A percentile compares a stretch with the other conserved stretches of the same genome.
Conservation (phyloP, 2,329 filamentous ascomycete genomes). For the Coniochaeta sp. region DNA sequence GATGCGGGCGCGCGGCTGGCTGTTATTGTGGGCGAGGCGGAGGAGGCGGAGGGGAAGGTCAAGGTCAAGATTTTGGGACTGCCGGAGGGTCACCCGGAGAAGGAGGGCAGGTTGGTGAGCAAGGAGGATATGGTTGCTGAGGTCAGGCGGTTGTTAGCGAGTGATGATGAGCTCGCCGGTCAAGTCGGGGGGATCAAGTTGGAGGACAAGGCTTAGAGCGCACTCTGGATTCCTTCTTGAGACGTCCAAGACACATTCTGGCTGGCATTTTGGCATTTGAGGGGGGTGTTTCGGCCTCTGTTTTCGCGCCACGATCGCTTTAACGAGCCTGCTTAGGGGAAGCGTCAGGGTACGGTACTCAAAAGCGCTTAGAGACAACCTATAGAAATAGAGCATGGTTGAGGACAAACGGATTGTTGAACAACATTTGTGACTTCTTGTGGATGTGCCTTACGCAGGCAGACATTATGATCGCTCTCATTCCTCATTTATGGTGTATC, state of each 20-base stretch:
- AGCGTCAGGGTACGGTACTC: background rate
- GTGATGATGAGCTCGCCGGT: no score
- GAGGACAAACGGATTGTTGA: no score
- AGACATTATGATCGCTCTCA: background rate
- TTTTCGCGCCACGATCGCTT: no score
- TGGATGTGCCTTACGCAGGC: background rate
- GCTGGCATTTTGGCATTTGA: no score
- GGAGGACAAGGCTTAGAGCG: background rate
- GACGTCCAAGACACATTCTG: no score
- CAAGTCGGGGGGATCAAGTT: background rate
- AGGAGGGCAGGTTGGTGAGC: slow-evolving; percentile 74
- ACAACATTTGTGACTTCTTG: no score
- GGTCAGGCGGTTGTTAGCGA: slow-evolving; percentile 36
- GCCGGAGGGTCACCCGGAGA: slow-evolving; percentile 77
- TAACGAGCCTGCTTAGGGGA: background rate
- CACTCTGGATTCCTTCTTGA: no score
- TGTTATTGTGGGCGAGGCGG: slow-evolving; percentile 86
- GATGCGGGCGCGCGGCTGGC: slow-evolving; percentile 67
- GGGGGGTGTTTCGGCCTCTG: no score
- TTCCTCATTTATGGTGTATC: background rate
- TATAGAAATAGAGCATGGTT: background rate
- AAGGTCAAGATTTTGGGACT: slow-evolving; percentile 77
- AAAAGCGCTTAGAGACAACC: background rate
- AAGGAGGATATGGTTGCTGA: slow-evolving; percentile 56
- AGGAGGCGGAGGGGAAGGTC: slow-evolving; percentile 74